These are phyloP conservation scores for Saccharomycopsis sp. DNA, from an alignment of 805 yeast species.

Conservation along the genomic window DNA sequence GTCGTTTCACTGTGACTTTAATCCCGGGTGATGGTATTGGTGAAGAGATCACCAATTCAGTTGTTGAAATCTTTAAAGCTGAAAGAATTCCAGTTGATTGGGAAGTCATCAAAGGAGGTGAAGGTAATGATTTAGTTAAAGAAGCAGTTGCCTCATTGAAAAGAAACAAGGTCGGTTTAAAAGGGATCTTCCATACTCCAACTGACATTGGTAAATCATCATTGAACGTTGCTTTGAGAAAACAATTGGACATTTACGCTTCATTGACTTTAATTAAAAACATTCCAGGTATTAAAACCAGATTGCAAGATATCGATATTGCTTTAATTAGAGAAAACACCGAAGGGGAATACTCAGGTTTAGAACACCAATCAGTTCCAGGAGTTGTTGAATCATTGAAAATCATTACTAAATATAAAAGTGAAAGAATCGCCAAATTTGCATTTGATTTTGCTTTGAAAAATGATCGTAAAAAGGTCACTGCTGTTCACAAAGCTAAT, in stretches of 20 bases:
- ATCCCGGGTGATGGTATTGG: conserved; percentile 99
- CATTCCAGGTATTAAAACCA: conserved; percentile 89
- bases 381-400: conserved; percentile 97
- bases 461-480: conserved; percentile 86
- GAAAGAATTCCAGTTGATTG: conserved; percentile 90
- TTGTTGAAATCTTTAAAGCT: conserved; percentile 78
- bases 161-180: conserved; percentile 94
- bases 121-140: conserved; percentile 53
- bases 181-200: conserved; percentile 64
- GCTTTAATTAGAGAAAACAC: conserved; percentile 97
- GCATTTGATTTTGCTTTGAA: conserved; percentile 93
- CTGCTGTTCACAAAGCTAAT: conserved; percentile 98
- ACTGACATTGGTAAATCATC: conserved; percentile 84
- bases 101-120: conserved; percentile 71
- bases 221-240: conserved; percentile 92
- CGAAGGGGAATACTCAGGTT: conserved; percentile 97
- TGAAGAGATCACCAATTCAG: conserved; percentile 90
- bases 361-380: conserved; percentile 95
- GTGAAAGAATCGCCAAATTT: conserved; percentile 95
- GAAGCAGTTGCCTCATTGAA: conserved; percentile 87
- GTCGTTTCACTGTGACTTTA: conserved; percentile 86
- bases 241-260: conserved; percentile 93
- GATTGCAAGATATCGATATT: conserved; percentile 81
- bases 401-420: conserved; percentile 88
- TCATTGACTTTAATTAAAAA: conserved; percentile 90